Percentiles rank a stretch among this genome's conserved stretches.
phyloP scores from a whole-genome alignment of 1,139 yeast species.

The Neolecta irregularis region DNA sequence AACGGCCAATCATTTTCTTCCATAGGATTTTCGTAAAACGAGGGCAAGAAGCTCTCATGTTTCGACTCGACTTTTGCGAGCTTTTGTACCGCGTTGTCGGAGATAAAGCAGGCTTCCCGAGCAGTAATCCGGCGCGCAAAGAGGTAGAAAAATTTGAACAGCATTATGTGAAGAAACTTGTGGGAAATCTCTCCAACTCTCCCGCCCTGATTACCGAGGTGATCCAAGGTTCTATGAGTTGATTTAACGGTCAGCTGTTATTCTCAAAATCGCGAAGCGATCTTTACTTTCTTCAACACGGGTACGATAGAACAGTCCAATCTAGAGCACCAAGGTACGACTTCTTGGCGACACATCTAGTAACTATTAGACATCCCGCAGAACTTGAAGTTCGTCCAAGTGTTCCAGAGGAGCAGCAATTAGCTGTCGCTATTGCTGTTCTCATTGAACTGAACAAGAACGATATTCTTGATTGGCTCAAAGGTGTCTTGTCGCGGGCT shows the following conservation, averaged over 20 bases:
- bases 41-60: conserved; percentile 45
- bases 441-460: conserved; percentile 12
- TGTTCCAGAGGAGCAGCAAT: conserved; percentile 6
- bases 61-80: conserved; percentile 61
- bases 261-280: conserved; percentile 46
- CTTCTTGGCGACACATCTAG: not conserved
- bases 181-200: conserved; percentile 34
- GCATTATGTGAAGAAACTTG: conserved; percentile 52
- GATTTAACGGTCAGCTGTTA: conserved; percentile 53
- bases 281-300: conserved; percentile 31
- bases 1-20: conserved; percentile 51
- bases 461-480: conserved; percentile 11
- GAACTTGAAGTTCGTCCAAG: conserved; percentile 12
- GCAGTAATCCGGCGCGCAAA: conserved; percentile 30
- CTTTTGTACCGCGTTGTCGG: conserved; percentile 34
- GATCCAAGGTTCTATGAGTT: no score
- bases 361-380: conserved; percentile 8
- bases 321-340: conserved; percentile 1
- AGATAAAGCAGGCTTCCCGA: conserved; percentile 23
- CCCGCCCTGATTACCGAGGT: conserved; percentile 45
- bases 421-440: conserved; percentile 11
- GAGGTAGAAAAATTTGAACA: conserved; percentile 54
- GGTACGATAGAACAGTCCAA: conserved; percentile 34
- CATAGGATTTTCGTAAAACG: conserved; percentile 55
- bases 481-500: conserved; percentile 5